Conservation (phyloP, 78 protist genomes). For the Tieghemostelium lacteum region DNA sequence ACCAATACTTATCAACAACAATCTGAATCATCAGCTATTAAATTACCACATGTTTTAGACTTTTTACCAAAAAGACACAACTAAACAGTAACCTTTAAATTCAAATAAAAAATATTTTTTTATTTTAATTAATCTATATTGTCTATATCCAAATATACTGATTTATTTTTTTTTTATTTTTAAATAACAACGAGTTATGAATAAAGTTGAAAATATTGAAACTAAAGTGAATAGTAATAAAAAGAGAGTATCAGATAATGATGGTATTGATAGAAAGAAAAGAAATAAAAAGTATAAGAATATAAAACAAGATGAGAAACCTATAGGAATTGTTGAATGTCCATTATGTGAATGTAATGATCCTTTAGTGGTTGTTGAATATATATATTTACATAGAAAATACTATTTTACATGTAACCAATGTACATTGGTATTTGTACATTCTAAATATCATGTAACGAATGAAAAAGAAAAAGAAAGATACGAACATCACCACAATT, state of each 20-base stretch:
- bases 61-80: no score
- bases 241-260: background rate
- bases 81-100: no score
- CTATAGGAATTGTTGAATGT: background rate
- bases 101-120: no score
- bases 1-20: no score
- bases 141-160: no score
- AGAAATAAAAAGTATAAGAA: background rate
- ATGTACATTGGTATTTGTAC: constrained; percentile 53
- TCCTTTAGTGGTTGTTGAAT: background rate
- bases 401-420: constrained; percentile 8
- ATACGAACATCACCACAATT: constrained; percentile 34
- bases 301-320: background rate
- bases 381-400: background rate
- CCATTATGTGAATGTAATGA: constrained; percentile 7
- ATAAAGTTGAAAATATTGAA: no score
- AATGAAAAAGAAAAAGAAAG: constrained; percentile 39
- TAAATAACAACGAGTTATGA: no score
- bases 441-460: constrained; percentile 37
- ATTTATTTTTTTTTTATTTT: no score
- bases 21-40: no score
- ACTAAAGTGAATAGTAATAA: no score
- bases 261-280: background rate
- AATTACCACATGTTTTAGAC: no score
- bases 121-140: no score